Percentiles rank a stretch among this genome's conserved stretches.
Evolutionary conservation across 2,329 filamentous ascomycete genomes (phyloP).

Genomic region (Diaporthe ampelina): DNA sequence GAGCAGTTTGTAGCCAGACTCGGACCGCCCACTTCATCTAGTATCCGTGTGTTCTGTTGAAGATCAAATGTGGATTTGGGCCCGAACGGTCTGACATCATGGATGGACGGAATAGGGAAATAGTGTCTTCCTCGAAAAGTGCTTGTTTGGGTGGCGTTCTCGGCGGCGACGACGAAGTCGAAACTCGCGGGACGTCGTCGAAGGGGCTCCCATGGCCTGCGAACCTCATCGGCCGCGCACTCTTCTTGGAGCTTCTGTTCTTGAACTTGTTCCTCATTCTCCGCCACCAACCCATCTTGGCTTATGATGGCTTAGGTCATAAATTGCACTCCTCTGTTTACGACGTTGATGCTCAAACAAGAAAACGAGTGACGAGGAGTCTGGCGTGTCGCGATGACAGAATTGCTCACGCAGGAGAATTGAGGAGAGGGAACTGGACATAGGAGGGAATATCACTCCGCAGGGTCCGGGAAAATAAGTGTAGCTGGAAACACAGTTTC

Average conservation of each 20-base stretch:
- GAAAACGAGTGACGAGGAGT: neutral
- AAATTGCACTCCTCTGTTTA: neutral
- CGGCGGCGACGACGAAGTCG: constrained; percentile 17
- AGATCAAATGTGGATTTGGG: constrained; percentile 10
- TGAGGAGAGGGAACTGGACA: neutral
- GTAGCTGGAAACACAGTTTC: neutral
- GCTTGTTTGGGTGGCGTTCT: constrained; percentile 34
- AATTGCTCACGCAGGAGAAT: neutral
- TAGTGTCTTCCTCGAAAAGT: constrained; percentile 31
- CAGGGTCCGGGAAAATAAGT: neutral
- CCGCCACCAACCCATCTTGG: constrained; percentile 37
- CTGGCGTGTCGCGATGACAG: neutral
- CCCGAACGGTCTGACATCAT: constrained; percentile 32
- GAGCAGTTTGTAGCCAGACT: neutral
- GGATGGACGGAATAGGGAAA: constrained; percentile 29
- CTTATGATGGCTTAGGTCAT: neutral
- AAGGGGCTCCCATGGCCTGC: constrained; percentile 10
- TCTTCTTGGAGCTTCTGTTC: constrained; percentile 32
- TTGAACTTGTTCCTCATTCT: constrained; percentile 38
- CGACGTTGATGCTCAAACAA: no score
- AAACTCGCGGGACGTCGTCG: constrained; percentile 8
- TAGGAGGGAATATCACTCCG: neutral
- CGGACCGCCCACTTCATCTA: neutral
- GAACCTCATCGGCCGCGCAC: constrained; percentile 22
- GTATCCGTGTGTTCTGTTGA: neutral